Evolutionary conservation across 169 alveolate genomes (phyloP), one percentile per base, ranked within the genome.

Genomic region (Plasmodium inui): DNA sequence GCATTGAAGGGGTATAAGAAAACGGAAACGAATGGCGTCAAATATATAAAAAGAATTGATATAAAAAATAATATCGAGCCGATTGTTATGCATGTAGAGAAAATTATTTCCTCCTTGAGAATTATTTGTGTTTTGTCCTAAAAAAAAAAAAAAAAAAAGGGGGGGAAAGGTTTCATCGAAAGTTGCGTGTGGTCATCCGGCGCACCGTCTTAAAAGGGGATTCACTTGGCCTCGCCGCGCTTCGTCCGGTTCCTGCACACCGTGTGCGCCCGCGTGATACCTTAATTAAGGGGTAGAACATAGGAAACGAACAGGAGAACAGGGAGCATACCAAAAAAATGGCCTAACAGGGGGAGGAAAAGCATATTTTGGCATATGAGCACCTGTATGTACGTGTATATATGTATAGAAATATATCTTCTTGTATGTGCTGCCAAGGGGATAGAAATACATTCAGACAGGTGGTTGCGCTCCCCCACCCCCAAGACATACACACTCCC

Each of bases 1-100:
- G 82, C 92, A 41, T 67, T 83, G 74, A 83, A 83, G 46, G 92
- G 92, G 67, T 83, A 83, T 34, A 83, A 70, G 30, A 83, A 83
- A 71, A 83, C 67, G 26, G 44, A 70, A 28, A 83, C 72, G 37
- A 83, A 83, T 34, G 92, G 92, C 10, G 76, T 67, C 39, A 83
- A 70, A 34, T 71, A 83, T 67, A 83, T 83, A 83, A 83, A 83
- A 17, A 83, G 76, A 70, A 83, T 70, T 22, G 92, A 83, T 22
- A 83, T 83, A 34, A 83, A 83, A 83, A 83, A 83, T 41, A 83
- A 28, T 26, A 30, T 28, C 32, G 83, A 67, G 72, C 92, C 83
- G 17, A 37, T 72, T 10, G 82, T 71, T 83, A 70, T 67, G 76
- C 92, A 37, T 39, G 82, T 4, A 28, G 53, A 37, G 70, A 83